phyloP scores from a whole-genome alignment of 345 rosid genomes.

The Draba incana region DNA sequence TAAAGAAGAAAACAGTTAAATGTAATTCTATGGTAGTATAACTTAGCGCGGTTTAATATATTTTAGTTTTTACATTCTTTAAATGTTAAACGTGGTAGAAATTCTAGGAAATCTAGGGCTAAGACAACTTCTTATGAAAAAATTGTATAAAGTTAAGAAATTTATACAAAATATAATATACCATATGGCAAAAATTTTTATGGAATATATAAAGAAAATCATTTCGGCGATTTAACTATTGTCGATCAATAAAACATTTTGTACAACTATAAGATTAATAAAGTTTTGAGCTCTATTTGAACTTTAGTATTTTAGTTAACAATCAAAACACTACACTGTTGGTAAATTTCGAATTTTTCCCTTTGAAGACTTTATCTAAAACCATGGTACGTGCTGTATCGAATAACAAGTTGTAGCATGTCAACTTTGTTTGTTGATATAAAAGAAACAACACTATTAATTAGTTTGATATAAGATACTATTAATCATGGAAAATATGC shows the following conservation, averaged over 20 bases:
- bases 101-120: neutral
- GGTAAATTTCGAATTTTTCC: no score
- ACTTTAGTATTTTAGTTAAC: no score
- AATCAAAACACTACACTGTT: no score
- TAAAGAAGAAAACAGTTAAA: neutral
- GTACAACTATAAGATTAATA: no score
- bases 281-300: no score
- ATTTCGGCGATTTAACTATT: no score
- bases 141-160: no score
- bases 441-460: neutral
- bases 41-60: neutral
- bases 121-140: no score
- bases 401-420: slow-evolving; percentile 15
- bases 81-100: slow-evolving; percentile 21
- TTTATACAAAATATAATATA: no score
- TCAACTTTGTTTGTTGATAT: neutral
- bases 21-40: neutral
- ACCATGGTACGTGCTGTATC: neutral
- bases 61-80: slow-evolving; percentile 7
- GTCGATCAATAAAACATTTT: no score
- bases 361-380: neutral
- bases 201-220: no score
- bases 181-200: no score
- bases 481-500: slow-evolving; percentile 24
- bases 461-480: slow-evolving; percentile 27